Conservation (phyloP, 2,329 filamentous ascomycete genomes). For the Helotiales sp. region DNA sequence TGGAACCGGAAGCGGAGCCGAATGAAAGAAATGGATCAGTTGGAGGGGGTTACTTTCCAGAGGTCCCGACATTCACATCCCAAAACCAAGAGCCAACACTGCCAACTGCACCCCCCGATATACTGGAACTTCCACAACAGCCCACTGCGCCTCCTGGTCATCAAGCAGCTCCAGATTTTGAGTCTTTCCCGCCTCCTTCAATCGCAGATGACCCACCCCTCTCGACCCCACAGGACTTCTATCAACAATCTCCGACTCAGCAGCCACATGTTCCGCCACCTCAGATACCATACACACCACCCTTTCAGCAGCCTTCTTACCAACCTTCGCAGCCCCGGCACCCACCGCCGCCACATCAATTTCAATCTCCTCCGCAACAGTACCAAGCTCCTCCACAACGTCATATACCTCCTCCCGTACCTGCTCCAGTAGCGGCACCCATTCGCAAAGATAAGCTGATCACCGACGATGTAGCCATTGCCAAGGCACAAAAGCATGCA, state of each 20-base stretch:
- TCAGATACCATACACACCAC: slow-evolving; percentile 12
- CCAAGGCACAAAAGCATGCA: slow-evolving; percentile 88
- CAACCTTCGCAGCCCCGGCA: slow-evolving; percentile 8
- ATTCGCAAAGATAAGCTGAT: slow-evolving; percentile 42
- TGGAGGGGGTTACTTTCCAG: slow-evolving; percentile 59
- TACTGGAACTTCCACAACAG: slow-evolving; percentile 30
- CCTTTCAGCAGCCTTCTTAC: slow-evolving; percentile 17
- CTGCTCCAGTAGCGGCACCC: slow-evolving; percentile 24
- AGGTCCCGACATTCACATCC: slow-evolving; percentile 39
- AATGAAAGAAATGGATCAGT: slow-evolving; percentile 47
- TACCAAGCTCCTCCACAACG: slow-evolving; percentile 3
- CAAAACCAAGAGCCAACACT: slow-evolving; percentile 27
- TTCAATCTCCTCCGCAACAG: slow-evolving; percentile 5
- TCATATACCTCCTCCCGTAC: slow-evolving; percentile 24
- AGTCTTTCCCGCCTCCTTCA: slow-evolving; percentile 32
- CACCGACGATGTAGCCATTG: slow-evolving; percentile 69
- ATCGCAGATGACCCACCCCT: slow-evolving; percentile 11
- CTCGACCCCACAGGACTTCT: slow-evolving; percentile 16
- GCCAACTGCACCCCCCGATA: slow-evolving; percentile 28
- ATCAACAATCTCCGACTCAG: slow-evolving; percentile 22
- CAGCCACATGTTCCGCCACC: slow-evolving; percentile 20
- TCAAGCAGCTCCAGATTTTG: slow-evolving; percentile 24
- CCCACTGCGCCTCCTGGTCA: slow-evolving; percentile 29
- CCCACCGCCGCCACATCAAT: slow-evolving; percentile 26
- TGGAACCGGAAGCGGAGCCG: slow-evolving; percentile 43